Evolutionary conservation across 176 grass and related monocot species (phyloP), one percentile per base, ranked within the genome.

Genomic region (Luzula sylvatica): DNA sequence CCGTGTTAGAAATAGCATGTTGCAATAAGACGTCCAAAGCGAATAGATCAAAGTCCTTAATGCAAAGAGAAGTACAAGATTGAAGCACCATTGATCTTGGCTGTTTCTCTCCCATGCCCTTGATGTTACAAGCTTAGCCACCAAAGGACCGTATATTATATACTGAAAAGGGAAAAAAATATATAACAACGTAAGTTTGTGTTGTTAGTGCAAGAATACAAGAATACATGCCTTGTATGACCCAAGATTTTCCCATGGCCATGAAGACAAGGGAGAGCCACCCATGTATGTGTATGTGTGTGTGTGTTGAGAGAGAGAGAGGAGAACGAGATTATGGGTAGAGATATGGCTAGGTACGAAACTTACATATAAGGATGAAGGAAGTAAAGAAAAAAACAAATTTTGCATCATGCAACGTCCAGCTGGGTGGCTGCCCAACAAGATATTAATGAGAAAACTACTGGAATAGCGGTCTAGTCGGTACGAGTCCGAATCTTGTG

Each of bases 181-280:
- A n/a, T n/a, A n/a, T n/a, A n/a, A n/a, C n/a, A n/a, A n/a, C n/a
- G n/a, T n/a, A n/a, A n/a, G n/a, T n/a, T n/a, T n/a, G n/a, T n/a
- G n/a, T n/a, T n/a, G n/a, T n/a, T n/a, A n/a, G n/a, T n/a, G n/a
- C n/a, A n/a, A 35, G 30, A 35, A 35, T 35, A 35, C 4, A 20
- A 16, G n/a, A 8, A 15, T 55, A 0, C 30, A 5, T 63, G 78
- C 88, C 83, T 95, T 95, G 88, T 75, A 95, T 6, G 46, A 24
- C n/a, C 83, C 88, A 22, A 95, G 61, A 59, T 81, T 78, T 1
- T 95, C 79, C 83, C 88, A 95, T 11, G 88, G 88, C 88, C 88
- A 95, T 1, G 80, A 78, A 2, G 70, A 77, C 39, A 95, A 46
- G 40, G 65, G 13, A 20, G 79, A 63, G 17, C 76, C 60, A 46